Conservation (phyloP, 2,329 filamentous ascomycete genomes). For the Curvularia sp. region DNA sequence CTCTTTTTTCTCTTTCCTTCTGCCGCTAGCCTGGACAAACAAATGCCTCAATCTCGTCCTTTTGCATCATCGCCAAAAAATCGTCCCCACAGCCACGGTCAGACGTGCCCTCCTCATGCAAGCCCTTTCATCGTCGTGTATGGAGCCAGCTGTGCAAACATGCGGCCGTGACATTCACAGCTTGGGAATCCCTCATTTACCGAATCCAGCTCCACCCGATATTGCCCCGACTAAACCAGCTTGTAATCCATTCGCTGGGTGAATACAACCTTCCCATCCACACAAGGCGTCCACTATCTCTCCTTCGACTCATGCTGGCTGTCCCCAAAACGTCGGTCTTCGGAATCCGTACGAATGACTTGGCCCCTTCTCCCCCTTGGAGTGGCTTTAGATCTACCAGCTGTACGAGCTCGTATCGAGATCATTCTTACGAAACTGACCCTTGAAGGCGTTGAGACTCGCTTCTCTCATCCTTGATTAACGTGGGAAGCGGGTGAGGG, state of each 20-base stretch:
- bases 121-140: constrained; percentile 3
- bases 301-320: neutral
- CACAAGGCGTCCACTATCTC: constrained; percentile 1
- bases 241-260: constrained; percentile 17
- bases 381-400: constrained; percentile 15
- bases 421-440: constrained; percentile 12
- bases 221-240: constrained; percentile 11
- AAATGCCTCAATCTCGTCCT: constrained; percentile 27
- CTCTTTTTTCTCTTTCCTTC: constrained; percentile 2
- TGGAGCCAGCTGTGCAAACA: constrained; percentile 19
- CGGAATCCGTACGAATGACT: constrained; percentile 15
- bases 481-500: neutral
- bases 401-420: constrained; percentile 14
- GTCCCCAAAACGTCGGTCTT: neutral
- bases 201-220: constrained; percentile 12
- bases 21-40: constrained; percentile 19
- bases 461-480: constrained; percentile 13
- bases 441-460: constrained; percentile 16
- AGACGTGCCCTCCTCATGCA: constrained; percentile 13
- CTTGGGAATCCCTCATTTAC: constrained; percentile 15
- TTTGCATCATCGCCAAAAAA: constrained; percentile 21
- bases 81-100: constrained; percentile 14
- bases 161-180: constrained; percentile 15
- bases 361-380: constrained; percentile 10
- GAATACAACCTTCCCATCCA: constrained; percentile 3